Evolutionary conservation across 139 green algal species (phyloP).

Genomic region (Picochlorum sp.): DNA sequence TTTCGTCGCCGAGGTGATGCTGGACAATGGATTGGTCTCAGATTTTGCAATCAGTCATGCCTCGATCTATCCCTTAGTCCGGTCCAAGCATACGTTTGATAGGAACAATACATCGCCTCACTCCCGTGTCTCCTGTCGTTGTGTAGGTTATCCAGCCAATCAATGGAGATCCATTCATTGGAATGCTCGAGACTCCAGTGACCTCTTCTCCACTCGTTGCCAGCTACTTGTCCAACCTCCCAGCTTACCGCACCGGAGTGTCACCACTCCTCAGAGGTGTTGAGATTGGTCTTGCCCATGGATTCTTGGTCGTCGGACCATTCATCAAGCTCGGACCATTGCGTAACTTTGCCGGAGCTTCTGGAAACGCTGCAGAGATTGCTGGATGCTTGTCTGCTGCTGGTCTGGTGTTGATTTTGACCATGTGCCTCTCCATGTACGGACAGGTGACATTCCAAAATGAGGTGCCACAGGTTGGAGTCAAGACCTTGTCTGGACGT

Average conservation of each 20-base stretch:
- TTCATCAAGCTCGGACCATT: constrained; percentile 97
- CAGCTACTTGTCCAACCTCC: constrained; percentile 89
- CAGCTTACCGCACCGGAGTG: constrained; percentile 89
- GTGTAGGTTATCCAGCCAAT: constrained; percentile 80
- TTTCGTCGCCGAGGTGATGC: too few species aligned
- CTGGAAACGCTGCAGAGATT: constrained; percentile 51
- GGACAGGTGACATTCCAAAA: constrained; percentile 82
- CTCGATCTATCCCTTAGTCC: too few species aligned
- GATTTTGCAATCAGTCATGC: too few species aligned
- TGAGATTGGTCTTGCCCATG: constrained; percentile 95
- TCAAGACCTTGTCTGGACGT: constrained; percentile 90
- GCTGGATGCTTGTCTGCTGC: constrained; percentile 76
- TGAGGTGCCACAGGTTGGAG: constrained; percentile 42
- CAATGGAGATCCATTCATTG: constrained; percentile 95
- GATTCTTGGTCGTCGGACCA: constrained; percentile 87
- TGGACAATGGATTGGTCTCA: too few species aligned
- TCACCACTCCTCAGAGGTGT: constrained; percentile 88
- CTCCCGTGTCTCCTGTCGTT: neutral
- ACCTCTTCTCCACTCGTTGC: constrained; percentile 86
- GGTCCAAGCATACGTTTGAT: too few species aligned
- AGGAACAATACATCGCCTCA: too few species aligned
- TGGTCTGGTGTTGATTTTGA: constrained; percentile 88
- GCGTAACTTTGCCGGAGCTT: constrained; percentile 56
- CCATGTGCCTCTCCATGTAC: constrained; percentile 84
- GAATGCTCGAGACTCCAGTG: constrained; percentile 94